phyloP scores from a whole-genome alignment of 768 basidiomycete genomes.

The Calvatia gigantea region DNA sequence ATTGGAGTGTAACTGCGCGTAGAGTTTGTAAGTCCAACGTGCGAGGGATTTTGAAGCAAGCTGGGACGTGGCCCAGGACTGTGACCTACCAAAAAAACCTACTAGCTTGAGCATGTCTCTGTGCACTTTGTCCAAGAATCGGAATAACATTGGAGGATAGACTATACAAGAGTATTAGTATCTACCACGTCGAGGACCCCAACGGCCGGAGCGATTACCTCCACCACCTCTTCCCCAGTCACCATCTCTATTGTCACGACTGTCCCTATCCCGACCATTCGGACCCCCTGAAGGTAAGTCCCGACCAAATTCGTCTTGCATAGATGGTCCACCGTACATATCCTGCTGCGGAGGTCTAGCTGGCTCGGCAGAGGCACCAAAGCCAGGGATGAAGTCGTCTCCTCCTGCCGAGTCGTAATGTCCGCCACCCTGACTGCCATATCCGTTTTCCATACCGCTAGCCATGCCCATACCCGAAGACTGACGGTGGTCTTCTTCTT shows the following conservation, averaged over 20 bases:
- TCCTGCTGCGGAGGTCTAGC: slow-evolving; percentile 5
- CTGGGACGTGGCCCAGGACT: not conserved
- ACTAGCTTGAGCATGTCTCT: too few relatives aligned
- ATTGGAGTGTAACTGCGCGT: too few relatives aligned
- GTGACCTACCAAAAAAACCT: too few relatives aligned
- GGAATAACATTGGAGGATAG: not conserved
- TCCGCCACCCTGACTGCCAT: not conserved
- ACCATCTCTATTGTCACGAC: slow-evolving; percentile 12
- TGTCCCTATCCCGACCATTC: slow-evolving; percentile 12
- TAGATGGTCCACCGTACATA: not conserved
- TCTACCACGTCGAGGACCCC: slow-evolving; percentile 11
- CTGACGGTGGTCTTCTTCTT: slow-evolving; percentile 10
- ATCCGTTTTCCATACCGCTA: not conserved
- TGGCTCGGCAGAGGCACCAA: slow-evolving; percentile 6
- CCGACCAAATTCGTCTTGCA: slow-evolving; percentile 11
- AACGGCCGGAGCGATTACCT: slow-evolving; percentile 5
- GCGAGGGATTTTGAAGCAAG: too few relatives aligned
- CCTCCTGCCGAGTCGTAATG: not conserved
- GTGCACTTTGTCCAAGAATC: too few relatives aligned
- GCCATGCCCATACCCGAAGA: not conserved
- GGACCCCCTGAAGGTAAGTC: slow-evolving; percentile 4
- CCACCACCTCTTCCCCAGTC: slow-evolving; percentile 14
- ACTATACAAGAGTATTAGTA: not conserved
- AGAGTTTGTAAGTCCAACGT: too few relatives aligned
- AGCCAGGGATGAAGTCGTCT: slow-evolving; percentile 13